A percentile compares a stretch with the other conserved stretches of the same genome.
Conservation (phyloP, 805 yeast genomes). For the Pichia kluyveri region DNA sequence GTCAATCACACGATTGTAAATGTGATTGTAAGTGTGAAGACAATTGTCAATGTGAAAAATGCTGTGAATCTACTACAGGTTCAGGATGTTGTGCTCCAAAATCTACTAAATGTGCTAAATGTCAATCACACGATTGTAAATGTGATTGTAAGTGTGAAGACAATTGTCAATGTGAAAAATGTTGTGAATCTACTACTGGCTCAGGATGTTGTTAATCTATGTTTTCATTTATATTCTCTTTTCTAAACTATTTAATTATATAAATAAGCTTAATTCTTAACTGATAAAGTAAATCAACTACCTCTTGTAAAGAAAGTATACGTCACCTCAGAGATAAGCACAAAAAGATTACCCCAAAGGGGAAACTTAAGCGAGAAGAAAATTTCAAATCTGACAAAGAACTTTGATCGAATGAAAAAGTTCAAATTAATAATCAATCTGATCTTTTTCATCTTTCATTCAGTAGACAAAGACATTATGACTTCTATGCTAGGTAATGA, state of each 20-base stretch:
- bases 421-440: too few species aligned
- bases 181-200: not conserved
- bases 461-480: slow-evolving; percentile 34
- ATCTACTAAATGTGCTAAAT: not conserved
- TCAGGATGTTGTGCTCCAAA: not conserved
- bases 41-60: not conserved
- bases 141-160: not conserved
- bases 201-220: not conserved
- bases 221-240: too few species aligned
- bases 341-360: too few species aligned
- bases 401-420: too few species aligned
- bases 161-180: not conserved
- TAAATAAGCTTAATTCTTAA: too few species aligned
- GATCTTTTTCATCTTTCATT: not conserved
- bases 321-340: too few species aligned
- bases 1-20: not conserved
- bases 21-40: not conserved
- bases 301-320: too few species aligned
- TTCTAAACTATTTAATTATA: not conserved
- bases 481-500: slow-evolving; percentile 82
- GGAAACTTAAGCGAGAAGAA: too few species aligned
- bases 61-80: not conserved
- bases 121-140: not conserved
- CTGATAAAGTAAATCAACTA: too few species aligned
- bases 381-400: too few species aligned